Base-by-base conservation (phyloP, 371 early-diverging fungal species). In the Lichtheimia ramosa region DNA sequence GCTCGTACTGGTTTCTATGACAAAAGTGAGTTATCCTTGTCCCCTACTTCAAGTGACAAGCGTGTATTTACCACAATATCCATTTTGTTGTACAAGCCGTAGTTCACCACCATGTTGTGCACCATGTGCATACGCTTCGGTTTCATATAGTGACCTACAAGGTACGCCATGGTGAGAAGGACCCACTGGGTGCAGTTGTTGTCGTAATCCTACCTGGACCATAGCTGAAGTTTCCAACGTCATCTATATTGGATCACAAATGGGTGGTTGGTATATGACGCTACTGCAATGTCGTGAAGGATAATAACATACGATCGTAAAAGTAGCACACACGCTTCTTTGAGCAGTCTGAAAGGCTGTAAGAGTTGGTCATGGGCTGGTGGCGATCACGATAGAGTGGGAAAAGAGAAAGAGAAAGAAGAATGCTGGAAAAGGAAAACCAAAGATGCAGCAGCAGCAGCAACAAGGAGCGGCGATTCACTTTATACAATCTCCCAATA, bases 61-160 rank as follows among this genome's bases (percentile, higher is more conserved):
- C 6, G 13, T 6, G 43, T 40, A 63, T 78, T 71, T 85, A 87
- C 89, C 50, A 87, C 87, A 67, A 97, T 87, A 51, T 89, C 89
- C 93, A 99, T 89, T 61, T 98, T 87, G 64, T 96, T 94, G 69
- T 97, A 93, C 15, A 99, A 81, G 5, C 93, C 96, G 79, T 98
- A 99, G 43, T 92, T 92, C 51, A 96, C 82, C 40, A 99, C 93
- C 58, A 99, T 83, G 67, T 94, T 94, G 77, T 99, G 98, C 25
- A 97, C 94, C 89, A 99, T 92, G 56, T 94, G 92, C 74, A 99
- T 93, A 61, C 99, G 88, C 54, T 97, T 95, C 10, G 99, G 99
- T 71, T 99, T 99, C 99, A 99, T 99, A 5, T 99, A 99, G 68
- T 99, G 99, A 16, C 88, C 87, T 79, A 53, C 15, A 18, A 39